Conservation (phyloP, 139 green algal species). For the Coelastrella sp. region DNA sequence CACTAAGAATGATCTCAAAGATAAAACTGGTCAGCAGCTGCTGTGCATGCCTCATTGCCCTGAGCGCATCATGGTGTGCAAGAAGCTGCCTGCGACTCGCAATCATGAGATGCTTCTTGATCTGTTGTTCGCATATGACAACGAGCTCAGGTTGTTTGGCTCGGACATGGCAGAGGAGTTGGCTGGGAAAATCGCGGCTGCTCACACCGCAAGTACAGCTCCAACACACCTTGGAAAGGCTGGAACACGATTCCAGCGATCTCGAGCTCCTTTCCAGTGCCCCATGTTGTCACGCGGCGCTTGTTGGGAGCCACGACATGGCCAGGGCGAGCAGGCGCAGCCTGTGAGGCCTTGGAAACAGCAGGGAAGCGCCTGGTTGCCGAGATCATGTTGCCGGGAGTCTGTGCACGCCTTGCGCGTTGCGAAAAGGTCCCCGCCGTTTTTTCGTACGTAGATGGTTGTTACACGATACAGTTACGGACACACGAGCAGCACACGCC, state of each 20-base stretch:
- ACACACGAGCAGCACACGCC: background rate
- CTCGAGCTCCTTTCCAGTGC: conserved; percentile 5
- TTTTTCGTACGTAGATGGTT: background rate
- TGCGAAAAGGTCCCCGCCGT: background rate
- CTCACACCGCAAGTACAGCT: background rate
- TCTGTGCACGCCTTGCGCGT: too few relatives aligned
- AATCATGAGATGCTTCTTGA: background rate
- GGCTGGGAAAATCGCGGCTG: background rate
- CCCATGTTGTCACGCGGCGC: background rate
- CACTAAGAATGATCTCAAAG: too few relatives aligned
- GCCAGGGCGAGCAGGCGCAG: background rate
- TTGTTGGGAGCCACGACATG: background rate
- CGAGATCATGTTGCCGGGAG: background rate
- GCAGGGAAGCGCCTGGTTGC: background rate
- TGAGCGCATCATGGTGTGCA: background rate
- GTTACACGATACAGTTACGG: background rate
- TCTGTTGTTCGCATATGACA: too few relatives aligned
- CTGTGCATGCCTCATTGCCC: background rate
- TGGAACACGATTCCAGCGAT: conserved; percentile 78
- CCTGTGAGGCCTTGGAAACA: background rate
- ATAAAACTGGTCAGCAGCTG: background rate
- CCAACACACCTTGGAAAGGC: conserved; percentile 72
- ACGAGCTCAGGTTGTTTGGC: too few relatives aligned
- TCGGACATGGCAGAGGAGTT: too few relatives aligned
- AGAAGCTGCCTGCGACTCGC: background rate